Base-by-base conservation (phyloP, 2,329 filamentous ascomycete species). In the Colletotrichum chrysophilum region DNA sequence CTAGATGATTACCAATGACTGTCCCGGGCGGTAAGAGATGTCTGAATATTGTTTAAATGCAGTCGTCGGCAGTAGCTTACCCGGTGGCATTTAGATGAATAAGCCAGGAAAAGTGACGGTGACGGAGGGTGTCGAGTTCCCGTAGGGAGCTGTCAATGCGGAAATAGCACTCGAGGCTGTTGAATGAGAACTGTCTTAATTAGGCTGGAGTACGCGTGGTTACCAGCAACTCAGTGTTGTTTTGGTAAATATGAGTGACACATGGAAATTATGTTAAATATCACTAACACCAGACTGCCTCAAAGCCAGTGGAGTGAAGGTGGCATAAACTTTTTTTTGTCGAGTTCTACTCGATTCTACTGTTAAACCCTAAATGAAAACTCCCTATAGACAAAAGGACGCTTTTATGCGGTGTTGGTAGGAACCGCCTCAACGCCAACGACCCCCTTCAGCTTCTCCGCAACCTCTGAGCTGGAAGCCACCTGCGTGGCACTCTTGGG, bases 371-470 rank as follows among this genome's bases (percentile, higher is more conserved):
- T 38, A 8, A 12, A 13, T 18, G 7, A 26, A 18, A 26, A 10
- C 16, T 38, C 12, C 62, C 26, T 16, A 26, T 52, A 4, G 21
- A 52, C 38, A 66, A 66, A 66, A 16, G 26, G 3, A 52, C 16
- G 5, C 12, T 26, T 64, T 71, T 14, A 71, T 71, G 38, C 68
- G 36, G 43, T 24, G 12, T 55, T 56, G 16, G 64, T 16, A 34
- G 21, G n/a, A 2, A 71, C 38, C 43, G 62, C 67, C 34, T 74
- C 70, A n/a, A 60, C 64, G 10, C 52, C 38, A 3, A 64, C 34
- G 7, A 69, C 58, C 6, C 34, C 56, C 14, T 67, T 67, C 5
- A 76, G 26, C 13, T 58, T 62, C 64, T 76, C 43, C 26, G 60
- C 10, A 4, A 24, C 34, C 16, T 65, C 68, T 16, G 66, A 34